Evolutionary conservation across 2,329 filamentous ascomycete genomes (phyloP), one percentile per base, ranked within the genome.

Genomic region (Chaetomium strumarium): DNA sequence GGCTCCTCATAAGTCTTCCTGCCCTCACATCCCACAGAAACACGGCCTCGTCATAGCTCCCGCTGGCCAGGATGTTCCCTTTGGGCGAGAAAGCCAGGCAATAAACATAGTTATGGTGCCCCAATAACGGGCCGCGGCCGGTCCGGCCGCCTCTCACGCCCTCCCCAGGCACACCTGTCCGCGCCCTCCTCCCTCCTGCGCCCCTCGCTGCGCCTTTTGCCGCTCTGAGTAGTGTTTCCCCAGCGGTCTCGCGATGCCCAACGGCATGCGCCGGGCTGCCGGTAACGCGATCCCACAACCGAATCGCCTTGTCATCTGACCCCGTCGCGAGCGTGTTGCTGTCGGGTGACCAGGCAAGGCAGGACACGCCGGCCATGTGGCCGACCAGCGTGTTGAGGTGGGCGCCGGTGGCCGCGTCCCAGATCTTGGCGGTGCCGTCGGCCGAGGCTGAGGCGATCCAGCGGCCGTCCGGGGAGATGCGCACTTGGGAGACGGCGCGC

Each of bases 61-160:
- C 93, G 60, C 88, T 95, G 14, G 91, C 93, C 33, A 99, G 80
- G 66, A 97, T 96, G 66, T 99, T 99, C 20, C 93, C 93, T 68
- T 96, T 97, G 1, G 93, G 93, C n/a, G 89, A 92, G 69, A 97
- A 97, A 6, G 91, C 90, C 33, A 99, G 76, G 46, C 86, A 90
- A 70, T 95, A 96, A 31, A 99, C 85, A 69, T 97, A 97, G 70
- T 95, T 97, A 69, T 96, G 90, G 64, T 99, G 93, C 2, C 93
- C 92, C 20, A 87, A 77, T 59, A 97, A 75, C 5, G 82, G 79
- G 2, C 74, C 73, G 61, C 75, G 73, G 29, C 76, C 75, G 4
- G 63, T 65, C 16, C 62, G 60, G 3, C 60, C 63, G 46, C 64
- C 57, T 48, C 49, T 48, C 47, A 55, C 57, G 39, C 49, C 47